Percentiles rank a stretch among this genome's conserved stretches.
phyloP scores from a whole-genome alignment of 495 filamentous ascomycete species.

The Pyrenula aspistea region DNA sequence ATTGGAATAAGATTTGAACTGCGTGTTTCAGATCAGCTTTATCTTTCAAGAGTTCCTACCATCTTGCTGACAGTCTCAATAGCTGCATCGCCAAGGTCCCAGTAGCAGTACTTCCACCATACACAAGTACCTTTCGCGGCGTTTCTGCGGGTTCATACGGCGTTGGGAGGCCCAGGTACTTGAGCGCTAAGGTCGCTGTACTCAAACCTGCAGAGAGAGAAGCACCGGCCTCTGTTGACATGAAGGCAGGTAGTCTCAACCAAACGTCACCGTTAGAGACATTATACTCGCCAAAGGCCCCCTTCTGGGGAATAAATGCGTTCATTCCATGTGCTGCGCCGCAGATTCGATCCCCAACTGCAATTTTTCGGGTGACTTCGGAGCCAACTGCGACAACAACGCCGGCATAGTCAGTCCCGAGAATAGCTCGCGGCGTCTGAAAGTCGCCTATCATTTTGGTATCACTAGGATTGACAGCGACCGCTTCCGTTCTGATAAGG shows the following conservation, averaged over 20 bases:
- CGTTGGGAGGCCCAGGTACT: conserved; percentile 15
- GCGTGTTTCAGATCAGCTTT: neutral
- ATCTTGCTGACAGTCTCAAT: conserved; percentile 16
- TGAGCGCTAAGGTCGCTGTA: conserved; percentile 2
- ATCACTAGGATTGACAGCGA: conserved; percentile 11
- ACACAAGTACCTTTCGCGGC: conserved; percentile 22
- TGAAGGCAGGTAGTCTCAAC: conserved; percentile 7
- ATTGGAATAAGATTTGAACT: conserved; percentile 22
- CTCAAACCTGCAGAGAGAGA: conserved; percentile 8
- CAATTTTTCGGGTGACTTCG: neutral
- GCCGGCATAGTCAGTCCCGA: conserved; percentile 8
- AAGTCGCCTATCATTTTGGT: conserved; percentile 9
- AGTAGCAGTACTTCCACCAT: conserved; percentile 32
- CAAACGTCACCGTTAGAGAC: conserved; percentile 4
- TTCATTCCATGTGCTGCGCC: conserved; percentile 11
- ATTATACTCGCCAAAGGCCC: conserved; percentile 19
- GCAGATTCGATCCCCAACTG: conserved; percentile 15
- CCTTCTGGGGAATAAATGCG: conserved; percentile 4
- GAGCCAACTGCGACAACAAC: conserved; percentile 6
- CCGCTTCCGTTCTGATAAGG: conserved; percentile 16
- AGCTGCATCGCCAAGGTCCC: conserved; percentile 34
- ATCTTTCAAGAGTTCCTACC: neutral
- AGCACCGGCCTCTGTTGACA: conserved; percentile 11
- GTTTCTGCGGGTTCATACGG: conserved; percentile 12
- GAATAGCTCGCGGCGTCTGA: conserved; percentile 16